A percentile compares a stretch with the other conserved stretches of the same genome.
Conservation (phyloP, 2,329 filamentous ascomycete genomes). For the Colletotrichum sp. region DNA sequence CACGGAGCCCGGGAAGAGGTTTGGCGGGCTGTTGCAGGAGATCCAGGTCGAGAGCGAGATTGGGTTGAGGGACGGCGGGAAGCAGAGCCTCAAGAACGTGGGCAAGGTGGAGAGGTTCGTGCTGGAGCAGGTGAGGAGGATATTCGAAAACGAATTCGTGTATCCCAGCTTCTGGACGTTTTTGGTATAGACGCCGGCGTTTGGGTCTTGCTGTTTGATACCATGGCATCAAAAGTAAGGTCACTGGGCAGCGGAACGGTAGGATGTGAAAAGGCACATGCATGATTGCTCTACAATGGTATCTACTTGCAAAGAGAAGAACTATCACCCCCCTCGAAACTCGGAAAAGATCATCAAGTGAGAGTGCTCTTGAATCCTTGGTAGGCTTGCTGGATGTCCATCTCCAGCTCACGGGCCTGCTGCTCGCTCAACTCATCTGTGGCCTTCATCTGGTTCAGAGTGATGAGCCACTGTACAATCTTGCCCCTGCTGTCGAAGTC, state of each 20-base stretch:
- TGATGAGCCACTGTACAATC: constrained; percentile 98
- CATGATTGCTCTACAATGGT: neutral
- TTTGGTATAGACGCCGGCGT: constrained; percentile 57
- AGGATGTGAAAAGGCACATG: neutral
- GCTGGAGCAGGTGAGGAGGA: constrained; percentile 91
- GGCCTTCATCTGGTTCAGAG: constrained; percentile 96
- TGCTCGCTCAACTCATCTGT: constrained; percentile 88
- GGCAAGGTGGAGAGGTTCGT: constrained; percentile 99
- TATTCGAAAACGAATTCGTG: constrained; percentile 98
- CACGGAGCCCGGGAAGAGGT: constrained; percentile 33
- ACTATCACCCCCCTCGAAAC: neutral
- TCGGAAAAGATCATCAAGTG: constrained; percentile 43
- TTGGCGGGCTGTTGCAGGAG: constrained; percentile 85
- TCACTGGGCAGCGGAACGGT: neutral
- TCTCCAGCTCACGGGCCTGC: constrained; percentile 85
- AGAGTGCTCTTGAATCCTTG: constrained; percentile 89
- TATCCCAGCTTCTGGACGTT: constrained; percentile 99
- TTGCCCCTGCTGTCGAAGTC: constrained; percentile 96
- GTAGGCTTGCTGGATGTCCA: constrained; percentile 95
- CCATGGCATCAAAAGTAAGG: neutral
- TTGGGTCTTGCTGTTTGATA: neutral
- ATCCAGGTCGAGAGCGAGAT: constrained; percentile 98
- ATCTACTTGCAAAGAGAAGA: neutral
- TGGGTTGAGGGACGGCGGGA: constrained; percentile 86
- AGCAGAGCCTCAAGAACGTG: constrained; percentile 96